These are phyloP conservation scores for Kwoniella europaea DNA, from an alignment of 768 basidiomycete species.

Conservation along the genomic window DNA sequence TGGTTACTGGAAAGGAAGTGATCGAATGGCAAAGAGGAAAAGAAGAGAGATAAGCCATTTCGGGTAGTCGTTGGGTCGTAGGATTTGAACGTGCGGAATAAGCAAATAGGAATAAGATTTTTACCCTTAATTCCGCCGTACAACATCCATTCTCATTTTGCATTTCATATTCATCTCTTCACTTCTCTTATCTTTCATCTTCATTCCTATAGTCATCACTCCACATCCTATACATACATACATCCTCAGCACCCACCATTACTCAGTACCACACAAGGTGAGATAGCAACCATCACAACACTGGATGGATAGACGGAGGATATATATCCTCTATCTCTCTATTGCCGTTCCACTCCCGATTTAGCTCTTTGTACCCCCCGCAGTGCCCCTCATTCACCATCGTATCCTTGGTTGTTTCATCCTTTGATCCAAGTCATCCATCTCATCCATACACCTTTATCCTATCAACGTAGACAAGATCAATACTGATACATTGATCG, in stretches of 20 bases:
- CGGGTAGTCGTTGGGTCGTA: not conserved
- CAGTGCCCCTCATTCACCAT: not conserved
- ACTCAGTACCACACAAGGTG: not conserved
- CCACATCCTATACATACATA: not conserved
- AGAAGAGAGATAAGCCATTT: conserved; percentile 18
- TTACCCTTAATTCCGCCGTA: conserved; percentile 2
- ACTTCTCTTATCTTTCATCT: conserved; percentile 2
- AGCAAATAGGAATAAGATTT: not conserved
- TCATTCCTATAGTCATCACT: not conserved
- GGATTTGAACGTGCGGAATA: conserved; percentile 4
- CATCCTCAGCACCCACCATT: not conserved
- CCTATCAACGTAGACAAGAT: not conserved
- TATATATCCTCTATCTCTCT: not conserved
- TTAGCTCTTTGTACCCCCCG: not conserved
- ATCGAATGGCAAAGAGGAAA: conserved; percentile 1
- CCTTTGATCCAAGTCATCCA: conserved; percentile 1
- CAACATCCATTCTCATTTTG: not conserved
- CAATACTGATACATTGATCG: no score
- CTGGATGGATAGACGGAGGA: not conserved
- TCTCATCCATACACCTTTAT: not conserved
- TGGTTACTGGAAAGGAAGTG: not conserved
- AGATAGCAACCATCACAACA: not conserved
- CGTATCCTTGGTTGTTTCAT: not conserved
- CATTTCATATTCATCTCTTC: not conserved
- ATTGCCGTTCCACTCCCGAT: not conserved